Conservation (phyloP, 2,329 filamentous ascomycete genomes). For the Fusarium equiseti region DNA sequence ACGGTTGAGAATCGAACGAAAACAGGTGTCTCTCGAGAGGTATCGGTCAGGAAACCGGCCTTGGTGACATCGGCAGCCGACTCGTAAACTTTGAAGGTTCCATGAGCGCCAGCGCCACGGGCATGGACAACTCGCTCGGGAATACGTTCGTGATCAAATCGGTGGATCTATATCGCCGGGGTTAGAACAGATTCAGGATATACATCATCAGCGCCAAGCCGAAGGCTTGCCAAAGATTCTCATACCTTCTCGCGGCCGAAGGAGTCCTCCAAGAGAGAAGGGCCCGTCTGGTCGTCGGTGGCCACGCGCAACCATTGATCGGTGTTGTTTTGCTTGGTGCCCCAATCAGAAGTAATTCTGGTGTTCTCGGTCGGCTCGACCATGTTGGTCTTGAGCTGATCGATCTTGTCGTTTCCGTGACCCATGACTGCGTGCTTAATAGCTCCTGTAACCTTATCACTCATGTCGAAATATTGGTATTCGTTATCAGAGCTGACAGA, state of each 20-base stretch:
- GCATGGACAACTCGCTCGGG: slow-evolving; percentile 78
- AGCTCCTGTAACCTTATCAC: slow-evolving; percentile 47
- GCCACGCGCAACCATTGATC: slow-evolving; percentile 82
- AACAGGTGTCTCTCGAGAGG: slow-evolving; percentile 63
- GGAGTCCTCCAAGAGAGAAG: slow-evolving; percentile 77
- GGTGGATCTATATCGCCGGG: slow-evolving; percentile 63
- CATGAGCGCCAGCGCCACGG: slow-evolving; percentile 76
- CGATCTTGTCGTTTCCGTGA: slow-evolving; percentile 64
- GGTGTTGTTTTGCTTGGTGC: slow-evolving; percentile 77
- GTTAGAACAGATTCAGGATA: too few relatives aligned
- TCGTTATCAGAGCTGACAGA: neutral
- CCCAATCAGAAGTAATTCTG: slow-evolving; percentile 81
- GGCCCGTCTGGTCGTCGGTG: slow-evolving; percentile 73
- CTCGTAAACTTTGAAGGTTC: slow-evolving; percentile 75
- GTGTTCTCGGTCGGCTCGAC: slow-evolving; percentile 69
- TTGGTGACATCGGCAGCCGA: slow-evolving; percentile 75
- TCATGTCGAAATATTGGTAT: slow-evolving; percentile 30
- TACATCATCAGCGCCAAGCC: too few relatives aligned
- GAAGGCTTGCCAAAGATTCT: too few relatives aligned
- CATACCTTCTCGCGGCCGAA: slow-evolving; percentile 78
- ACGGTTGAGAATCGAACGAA: slow-evolving; percentile 79
- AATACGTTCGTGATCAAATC: slow-evolving; percentile 75
- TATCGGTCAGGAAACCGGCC: slow-evolving; percentile 69
- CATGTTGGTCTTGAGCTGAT: slow-evolving; percentile 70
- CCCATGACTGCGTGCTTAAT: slow-evolving; percentile 58